Conservation (phyloP, 192 early-diverging fungal genomes). For the Linnemannia elongata region DNA sequence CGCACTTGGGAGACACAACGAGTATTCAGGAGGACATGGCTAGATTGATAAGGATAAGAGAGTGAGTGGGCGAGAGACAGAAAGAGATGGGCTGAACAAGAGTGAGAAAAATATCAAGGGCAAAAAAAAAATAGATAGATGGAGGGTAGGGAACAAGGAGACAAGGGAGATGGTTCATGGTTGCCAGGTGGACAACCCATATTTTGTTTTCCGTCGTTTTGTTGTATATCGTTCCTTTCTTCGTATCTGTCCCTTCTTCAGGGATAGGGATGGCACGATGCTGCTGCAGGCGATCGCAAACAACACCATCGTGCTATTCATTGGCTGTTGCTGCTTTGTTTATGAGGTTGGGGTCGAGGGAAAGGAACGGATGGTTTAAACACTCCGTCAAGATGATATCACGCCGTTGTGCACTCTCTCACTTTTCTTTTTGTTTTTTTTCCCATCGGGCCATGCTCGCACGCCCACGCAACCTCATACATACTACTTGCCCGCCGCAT, state of each 20-base stretch:
- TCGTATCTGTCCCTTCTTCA: neutral
- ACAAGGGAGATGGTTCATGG: no score
- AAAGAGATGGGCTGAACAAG: neutral
- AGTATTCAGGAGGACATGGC: neutral
- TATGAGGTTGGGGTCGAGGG: neutral
- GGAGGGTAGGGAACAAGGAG: neutral
- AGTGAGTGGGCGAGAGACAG: neutral
- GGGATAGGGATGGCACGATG: neutral
- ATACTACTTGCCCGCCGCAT: no score
- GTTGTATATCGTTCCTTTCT: neutral
- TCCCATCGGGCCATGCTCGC: neutral
- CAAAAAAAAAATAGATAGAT: neutral
- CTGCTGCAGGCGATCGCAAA: conserved; percentile 8
- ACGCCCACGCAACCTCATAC: no score
- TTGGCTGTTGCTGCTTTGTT: neutral
- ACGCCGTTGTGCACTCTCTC: neutral
- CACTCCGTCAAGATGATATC: neutral
- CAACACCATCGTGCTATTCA: neutral
- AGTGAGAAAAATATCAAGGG: neutral
- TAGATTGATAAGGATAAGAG: neutral
- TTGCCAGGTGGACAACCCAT: neutral
- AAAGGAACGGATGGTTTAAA: neutral
- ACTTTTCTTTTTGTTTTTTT: neutral
- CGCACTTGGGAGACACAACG: neutral
- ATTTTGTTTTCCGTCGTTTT: neutral